Base-by-base conservation (phyloP, 257 asterid species). In the Solanum dulcamara region DNA sequence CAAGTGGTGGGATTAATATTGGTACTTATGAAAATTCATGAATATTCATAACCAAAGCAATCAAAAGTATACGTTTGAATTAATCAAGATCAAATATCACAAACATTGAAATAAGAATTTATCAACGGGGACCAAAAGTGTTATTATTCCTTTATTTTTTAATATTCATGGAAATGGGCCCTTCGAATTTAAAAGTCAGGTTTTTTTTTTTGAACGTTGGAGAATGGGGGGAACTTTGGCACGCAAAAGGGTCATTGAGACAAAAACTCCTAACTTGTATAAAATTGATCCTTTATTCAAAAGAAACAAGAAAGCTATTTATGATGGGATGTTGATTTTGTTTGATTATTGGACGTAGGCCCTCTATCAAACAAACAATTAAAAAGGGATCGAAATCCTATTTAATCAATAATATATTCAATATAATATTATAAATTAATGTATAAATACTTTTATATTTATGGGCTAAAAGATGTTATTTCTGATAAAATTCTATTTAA, bases 181-280 rank as follows among this genome's bases (percentile, higher is more conserved):
- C 83, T 7, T 13, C 20, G 13, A n/a, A 42, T 37, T 66, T 38
- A 24, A 44, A 75, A 48, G 84, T 26, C 64, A 6, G 24, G 12
- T 33, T 15, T 85, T 88, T 75, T 50, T 87, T 89, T 89, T 70
- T 55, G 90, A 87, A 91, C 93, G 92, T 91, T 89, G 84, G 44
- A 18, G 0, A 80, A 70, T 0, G 81, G 33, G 38, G 55, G 20
- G 30, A 67, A 74, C n/a, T 59, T 75, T 74, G 1, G 9, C 62
- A 26, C 44, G 18, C 42, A 22, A 35, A 59, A 57, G 22, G 66
- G 68, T 10, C 18, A 82, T 37, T 28, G 28, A 51, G 83, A 82
- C 83, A 72, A 85, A 70, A 55, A 37, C 35, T 20, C 50, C 85
- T 62, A 84, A 85, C 75, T 68, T 68, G 81, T 40, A 60, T 87